These are phyloP conservation scores for Acanthamoeba polyphaga DNA, from an alignment of 208 protist genomes.

Conservation along the genomic window DNA sequence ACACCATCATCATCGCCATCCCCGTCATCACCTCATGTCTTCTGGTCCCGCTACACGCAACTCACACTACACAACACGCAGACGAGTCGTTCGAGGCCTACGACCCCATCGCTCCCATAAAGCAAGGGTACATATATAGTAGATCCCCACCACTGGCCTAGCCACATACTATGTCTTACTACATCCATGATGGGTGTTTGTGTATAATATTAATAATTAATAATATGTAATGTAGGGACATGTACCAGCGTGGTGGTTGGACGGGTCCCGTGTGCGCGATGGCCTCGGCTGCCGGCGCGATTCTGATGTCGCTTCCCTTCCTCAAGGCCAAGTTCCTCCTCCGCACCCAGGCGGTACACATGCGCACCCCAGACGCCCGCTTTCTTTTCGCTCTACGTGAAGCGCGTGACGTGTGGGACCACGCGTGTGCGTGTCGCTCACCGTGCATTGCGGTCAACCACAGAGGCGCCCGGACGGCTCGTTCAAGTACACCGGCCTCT, in stretches of 20 bases:
- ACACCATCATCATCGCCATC: too few relatives aligned
- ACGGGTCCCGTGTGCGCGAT: constrained; percentile 3
- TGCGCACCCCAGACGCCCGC: background rate
- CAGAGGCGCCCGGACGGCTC: background rate
- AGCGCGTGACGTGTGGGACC: background rate
- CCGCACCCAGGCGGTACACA: background rate
- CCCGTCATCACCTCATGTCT: too few relatives aligned
- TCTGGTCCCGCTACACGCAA: too few relatives aligned
- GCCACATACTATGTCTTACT: too few relatives aligned
- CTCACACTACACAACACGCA: background rate
- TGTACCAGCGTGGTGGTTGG: constrained; percentile 27
- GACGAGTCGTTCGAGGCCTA: constrained; percentile 5
- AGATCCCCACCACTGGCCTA: too few relatives aligned
- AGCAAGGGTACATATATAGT: constrained; percentile 42
- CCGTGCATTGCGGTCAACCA: background rate
- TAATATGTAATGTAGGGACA: background rate
- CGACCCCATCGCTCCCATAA: constrained; percentile 22
- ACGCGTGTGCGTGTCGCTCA: too few relatives aligned
- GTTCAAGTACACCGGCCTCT: constrained; percentile 39
- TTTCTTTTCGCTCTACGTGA: background rate
- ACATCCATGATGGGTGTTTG: too few relatives aligned
- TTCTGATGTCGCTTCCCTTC: background rate
- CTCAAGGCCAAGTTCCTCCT: constrained; percentile 45
- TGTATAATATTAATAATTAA: background rate
- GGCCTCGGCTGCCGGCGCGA: constrained; percentile 23